Conservation (phyloP, 768 basidiomycete genomes). For the Trametes sanguinea region DNA sequence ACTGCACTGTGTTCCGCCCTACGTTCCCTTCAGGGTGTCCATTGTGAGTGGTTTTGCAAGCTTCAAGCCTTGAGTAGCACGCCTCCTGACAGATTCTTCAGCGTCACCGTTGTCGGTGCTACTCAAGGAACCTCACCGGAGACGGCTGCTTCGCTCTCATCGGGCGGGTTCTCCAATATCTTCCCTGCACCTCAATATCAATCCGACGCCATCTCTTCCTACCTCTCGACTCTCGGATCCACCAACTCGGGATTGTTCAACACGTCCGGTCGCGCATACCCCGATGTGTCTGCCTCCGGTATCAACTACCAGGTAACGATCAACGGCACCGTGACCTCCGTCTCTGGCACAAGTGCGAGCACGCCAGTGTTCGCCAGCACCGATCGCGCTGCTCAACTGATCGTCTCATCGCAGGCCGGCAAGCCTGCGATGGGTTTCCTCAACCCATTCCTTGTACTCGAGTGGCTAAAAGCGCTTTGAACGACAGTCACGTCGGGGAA, state of each 20-base stretch:
- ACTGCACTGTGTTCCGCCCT: constrained; percentile 35
- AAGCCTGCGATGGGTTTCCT: constrained; percentile 38
- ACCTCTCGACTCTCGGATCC: constrained; percentile 36
- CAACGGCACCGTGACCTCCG: constrained; percentile 22
- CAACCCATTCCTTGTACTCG: constrained; percentile 37
- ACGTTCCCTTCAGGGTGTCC: constrained; percentile 39
- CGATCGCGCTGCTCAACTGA: constrained; percentile 58
- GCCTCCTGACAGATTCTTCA: neutral
- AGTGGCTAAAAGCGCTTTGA: constrained; percentile 27
- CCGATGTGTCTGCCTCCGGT: constrained; percentile 46
- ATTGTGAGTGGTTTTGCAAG: constrained; percentile 24
- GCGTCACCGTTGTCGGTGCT: constrained; percentile 39
- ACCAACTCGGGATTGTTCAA: constrained; percentile 34
- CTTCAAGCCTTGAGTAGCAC: neutral
- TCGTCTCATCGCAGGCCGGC: constrained; percentile 30
- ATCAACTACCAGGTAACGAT: constrained; percentile 36
- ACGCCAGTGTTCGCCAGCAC: constrained; percentile 64
- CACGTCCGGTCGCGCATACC: constrained; percentile 44
- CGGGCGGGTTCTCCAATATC: constrained; percentile 39
- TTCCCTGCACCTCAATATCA: constrained; percentile 40
- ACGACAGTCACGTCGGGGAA: constrained; percentile 39
- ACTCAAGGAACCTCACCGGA: constrained; percentile 36
- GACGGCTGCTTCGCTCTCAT: constrained; percentile 33
- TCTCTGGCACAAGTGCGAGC: constrained; percentile 61
- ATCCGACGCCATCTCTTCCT: constrained; percentile 36